A percentile compares a stretch with the other conserved stretches of the same genome.
Conservation (phyloP, 345 rosid genomes). For the Alliaria petiolata region DNA sequence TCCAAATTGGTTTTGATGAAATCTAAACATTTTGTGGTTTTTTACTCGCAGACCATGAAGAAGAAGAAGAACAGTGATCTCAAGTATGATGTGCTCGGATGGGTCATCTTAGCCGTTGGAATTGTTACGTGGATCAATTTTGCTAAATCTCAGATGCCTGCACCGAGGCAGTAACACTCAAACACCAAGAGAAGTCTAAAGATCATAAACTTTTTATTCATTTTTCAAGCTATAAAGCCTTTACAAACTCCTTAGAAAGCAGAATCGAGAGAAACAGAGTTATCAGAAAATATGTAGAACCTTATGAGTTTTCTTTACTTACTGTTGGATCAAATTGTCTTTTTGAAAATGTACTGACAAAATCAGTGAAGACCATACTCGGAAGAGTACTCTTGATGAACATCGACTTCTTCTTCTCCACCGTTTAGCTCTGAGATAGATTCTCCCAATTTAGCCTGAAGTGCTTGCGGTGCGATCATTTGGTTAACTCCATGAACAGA, state of each 20-base stretch:
- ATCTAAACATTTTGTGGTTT: neutral
- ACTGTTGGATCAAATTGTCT: neutral
- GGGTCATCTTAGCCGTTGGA: constrained; percentile 66
- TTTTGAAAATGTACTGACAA: neutral
- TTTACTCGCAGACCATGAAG: constrained; percentile 27
- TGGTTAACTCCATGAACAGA: constrained; percentile 44
- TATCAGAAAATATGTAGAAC: neutral
- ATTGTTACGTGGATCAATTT: constrained; percentile 51
- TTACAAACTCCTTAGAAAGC: neutral
- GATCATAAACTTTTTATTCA: neutral
- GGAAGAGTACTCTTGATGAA: constrained; percentile 13
- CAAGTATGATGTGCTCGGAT: constrained; percentile 62
- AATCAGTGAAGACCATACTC: constrained; percentile 31
- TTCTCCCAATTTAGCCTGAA: constrained; percentile 27
- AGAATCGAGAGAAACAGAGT: neutral
- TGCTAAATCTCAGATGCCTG: constrained; percentile 51
- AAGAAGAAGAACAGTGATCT: constrained; percentile 52
- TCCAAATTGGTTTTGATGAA: neutral
- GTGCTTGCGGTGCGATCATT: constrained; percentile 20
- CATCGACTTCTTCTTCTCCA: constrained; percentile 5
- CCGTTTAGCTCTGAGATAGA: constrained; percentile 28
- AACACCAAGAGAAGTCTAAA: neutral
- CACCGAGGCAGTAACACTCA: constrained; percentile 17
- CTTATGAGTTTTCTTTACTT: neutral
- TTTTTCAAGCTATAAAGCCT: neutral